Evolutionary conservation across 192 early-diverging fungal species (phyloP).

Genomic region (Backusella liffmaniae): DNA sequence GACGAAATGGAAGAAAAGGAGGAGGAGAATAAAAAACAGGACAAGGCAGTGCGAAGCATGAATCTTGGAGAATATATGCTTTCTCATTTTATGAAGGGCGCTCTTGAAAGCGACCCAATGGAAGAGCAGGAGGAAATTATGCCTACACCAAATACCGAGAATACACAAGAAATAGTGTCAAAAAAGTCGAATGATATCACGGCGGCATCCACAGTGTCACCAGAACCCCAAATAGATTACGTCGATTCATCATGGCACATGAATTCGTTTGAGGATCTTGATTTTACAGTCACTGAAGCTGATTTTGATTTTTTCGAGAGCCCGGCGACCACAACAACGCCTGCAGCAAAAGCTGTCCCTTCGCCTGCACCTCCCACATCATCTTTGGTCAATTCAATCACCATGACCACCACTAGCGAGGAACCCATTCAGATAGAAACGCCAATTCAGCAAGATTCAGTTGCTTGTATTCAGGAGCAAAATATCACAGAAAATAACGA

Average conservation of each 20-base stretch:
- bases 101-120: background rate
- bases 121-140: background rate
- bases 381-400: background rate
- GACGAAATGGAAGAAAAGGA: background rate
- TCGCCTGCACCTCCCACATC: background rate
- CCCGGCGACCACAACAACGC: background rate
- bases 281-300: constrained; percentile 33
- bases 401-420: background rate
- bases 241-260: background rate
- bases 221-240: background rate
- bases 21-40: background rate
- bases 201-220: background rate
- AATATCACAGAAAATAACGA: background rate
- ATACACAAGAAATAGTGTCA: background rate
- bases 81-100: constrained; percentile 1
- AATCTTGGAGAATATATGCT: background rate
- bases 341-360: background rate
- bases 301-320: constrained; percentile 36
- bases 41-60: background rate
- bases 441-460: background rate
- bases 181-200: background rate
- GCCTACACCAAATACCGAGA: background rate
- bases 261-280: constrained; percentile 18
- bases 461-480: background rate
- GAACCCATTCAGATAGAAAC: background rate